These are phyloP conservation scores for Penicillium goetzii DNA, from an alignment of 495 filamentous ascomycete genomes.

Conservation along the genomic window DNA sequence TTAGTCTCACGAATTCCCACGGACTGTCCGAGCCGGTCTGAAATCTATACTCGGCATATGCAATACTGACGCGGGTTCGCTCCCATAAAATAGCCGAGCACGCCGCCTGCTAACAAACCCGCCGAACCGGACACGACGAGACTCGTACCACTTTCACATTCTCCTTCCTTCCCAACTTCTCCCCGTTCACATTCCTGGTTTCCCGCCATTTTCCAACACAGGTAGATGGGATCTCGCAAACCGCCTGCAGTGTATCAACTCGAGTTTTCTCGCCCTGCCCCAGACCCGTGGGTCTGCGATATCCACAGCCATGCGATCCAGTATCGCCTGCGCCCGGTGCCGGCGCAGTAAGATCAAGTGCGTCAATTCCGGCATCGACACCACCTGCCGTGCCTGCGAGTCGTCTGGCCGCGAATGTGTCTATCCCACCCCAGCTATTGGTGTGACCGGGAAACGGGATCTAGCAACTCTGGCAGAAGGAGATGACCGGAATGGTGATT, in stretches of 20 bases:
- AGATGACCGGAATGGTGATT: slow-evolving; percentile 60
- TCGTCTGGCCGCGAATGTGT: slow-evolving; percentile 75
- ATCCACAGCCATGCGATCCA: slow-evolving; percentile 64
- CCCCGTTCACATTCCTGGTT: background rate
- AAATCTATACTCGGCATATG: slow-evolving; percentile 16
- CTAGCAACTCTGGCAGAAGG: slow-evolving; percentile 51
- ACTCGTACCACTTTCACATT: background rate
- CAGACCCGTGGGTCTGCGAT: slow-evolving; percentile 28
- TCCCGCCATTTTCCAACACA: background rate
- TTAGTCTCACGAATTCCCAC: slow-evolving; percentile 9
- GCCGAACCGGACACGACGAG: slow-evolving; percentile 2
- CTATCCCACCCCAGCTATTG: slow-evolving; percentile 68
- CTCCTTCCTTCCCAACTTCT: background rate
- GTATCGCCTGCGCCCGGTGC: slow-evolving; percentile 78
- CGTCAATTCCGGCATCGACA: slow-evolving; percentile 75
- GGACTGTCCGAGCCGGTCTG: background rate
- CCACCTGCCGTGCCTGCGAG: slow-evolving; percentile 77
- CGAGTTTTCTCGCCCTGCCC: slow-evolving; percentile 16
- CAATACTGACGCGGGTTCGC: slow-evolving; percentile 22
- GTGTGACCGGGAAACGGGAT: slow-evolving; percentile 62
- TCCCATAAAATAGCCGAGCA: slow-evolving; percentile 9
- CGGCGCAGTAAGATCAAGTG: slow-evolving; percentile 84
- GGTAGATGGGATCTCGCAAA: slow-evolving; percentile 7
- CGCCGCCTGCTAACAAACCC: slow-evolving; percentile 5
- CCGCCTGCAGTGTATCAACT: slow-evolving; percentile 5